Percentiles rank a stretch among this genome's conserved stretches.
Conservation (phyloP, 2,329 filamentous ascomycete genomes). For the Colletotrichum magnum region DNA sequence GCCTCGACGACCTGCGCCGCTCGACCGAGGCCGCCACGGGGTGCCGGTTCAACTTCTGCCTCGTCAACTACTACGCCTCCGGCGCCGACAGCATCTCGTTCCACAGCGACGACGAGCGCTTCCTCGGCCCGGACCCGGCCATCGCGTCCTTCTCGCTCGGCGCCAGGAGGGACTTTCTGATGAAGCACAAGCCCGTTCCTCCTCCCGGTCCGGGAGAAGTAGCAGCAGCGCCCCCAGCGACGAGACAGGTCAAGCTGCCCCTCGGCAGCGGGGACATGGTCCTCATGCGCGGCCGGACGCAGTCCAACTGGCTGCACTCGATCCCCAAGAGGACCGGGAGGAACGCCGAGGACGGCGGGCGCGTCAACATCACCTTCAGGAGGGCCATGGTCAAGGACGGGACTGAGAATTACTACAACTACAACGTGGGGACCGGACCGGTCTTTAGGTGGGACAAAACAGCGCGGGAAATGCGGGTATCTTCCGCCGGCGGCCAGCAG, state of each 20-base stretch:
- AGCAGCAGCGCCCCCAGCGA: conserved; percentile 22
- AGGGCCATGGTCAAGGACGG: conserved; percentile 78
- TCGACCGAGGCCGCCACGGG: conserved; percentile 76
- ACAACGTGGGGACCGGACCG: conserved; percentile 81
- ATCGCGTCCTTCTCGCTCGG: conserved; percentile 85
- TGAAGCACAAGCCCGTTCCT: conserved; percentile 80
- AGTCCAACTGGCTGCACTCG: conserved; percentile 82
- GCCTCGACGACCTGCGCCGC: conserved; percentile 74
- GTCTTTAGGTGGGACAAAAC: conserved; percentile 77
- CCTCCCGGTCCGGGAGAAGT: conserved; percentile 47
- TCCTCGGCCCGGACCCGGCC: conserved; percentile 77
- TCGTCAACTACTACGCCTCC: conserved; percentile 88
- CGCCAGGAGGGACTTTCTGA: conserved; percentile 79
- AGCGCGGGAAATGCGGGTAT: conserved; percentile 63
- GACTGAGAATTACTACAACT: conserved; percentile 87
- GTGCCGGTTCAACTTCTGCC: conserved; percentile 81
- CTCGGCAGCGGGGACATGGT: conserved; percentile 83
- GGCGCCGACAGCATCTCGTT: conserved; percentile 84
- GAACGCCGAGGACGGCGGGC: conserved; percentile 72
- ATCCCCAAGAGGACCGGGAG: conserved; percentile 81
- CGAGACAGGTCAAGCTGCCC: conserved; percentile 62
- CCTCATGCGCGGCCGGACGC: conserved; percentile 82
- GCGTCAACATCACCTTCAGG: conserved; percentile 85
- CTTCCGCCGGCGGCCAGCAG: conserved; percentile 44
- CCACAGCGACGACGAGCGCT: conserved; percentile 85